These are phyloP conservation scores for Trichomonas tenax DNA, from an alignment of 208 protist genomes.

Conservation along the genomic window DNA sequence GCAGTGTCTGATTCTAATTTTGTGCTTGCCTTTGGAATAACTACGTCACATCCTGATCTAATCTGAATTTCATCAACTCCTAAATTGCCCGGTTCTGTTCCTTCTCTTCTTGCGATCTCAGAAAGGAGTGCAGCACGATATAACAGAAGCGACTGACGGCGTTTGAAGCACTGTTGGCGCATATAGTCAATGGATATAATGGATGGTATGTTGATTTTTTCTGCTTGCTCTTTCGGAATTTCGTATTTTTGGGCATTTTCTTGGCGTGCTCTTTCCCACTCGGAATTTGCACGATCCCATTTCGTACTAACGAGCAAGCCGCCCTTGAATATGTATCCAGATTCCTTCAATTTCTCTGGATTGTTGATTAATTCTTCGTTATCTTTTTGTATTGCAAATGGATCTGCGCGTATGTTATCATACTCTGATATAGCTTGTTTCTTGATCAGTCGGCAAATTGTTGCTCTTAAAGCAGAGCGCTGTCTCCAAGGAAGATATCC, in stretches of 20 bases:
- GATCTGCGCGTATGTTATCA: background rate
- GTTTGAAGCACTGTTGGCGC: background rate
- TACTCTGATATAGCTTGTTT: background rate
- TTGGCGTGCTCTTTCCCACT: background rate
- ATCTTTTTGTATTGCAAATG: background rate
- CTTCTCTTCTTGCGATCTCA: background rate
- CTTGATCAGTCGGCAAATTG: background rate
- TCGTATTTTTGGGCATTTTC: background rate
- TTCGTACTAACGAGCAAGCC: background rate
- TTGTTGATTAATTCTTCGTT: background rate
- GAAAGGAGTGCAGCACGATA: background rate
- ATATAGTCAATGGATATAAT: background rate
- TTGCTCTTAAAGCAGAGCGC: background rate
- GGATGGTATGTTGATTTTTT: background rate
- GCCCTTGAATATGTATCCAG: background rate
- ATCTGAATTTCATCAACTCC: no score
- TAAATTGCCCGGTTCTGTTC: background rate
- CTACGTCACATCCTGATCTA: no score
- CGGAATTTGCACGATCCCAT: background rate
- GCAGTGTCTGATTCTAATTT: no score
- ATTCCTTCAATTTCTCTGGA: background rate
- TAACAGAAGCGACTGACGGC: background rate
- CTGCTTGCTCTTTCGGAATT: background rate
- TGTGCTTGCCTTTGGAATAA: no score
- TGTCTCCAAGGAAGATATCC: background rate